Conservation (phyloP, 176 grass and related monocot species). For the Alloteropsis semialata region DNA sequence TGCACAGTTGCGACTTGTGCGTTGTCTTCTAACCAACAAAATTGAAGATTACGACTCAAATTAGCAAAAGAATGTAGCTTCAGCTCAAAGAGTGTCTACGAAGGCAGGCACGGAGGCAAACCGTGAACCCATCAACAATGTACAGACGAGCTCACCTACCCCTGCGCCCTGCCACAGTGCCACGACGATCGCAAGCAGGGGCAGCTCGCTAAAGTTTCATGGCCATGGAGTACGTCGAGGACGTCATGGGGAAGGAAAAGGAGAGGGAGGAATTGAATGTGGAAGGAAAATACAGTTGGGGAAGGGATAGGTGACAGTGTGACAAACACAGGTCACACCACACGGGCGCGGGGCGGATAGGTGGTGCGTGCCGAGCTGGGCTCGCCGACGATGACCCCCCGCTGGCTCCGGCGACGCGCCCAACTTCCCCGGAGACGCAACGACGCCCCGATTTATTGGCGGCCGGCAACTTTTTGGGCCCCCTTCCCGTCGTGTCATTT, state of each 20-base stretch:
- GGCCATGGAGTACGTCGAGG: neutral
- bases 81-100: neutral
- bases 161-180: neutral
- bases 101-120: neutral
- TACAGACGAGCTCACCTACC: neutral
- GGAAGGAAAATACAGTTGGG: slow-evolving; percentile 48
- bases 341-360: neutral
- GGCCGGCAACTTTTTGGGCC: neutral
- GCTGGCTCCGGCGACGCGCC: neutral
- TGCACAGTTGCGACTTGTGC: neutral
- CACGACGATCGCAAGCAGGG: neutral
- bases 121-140: neutral
- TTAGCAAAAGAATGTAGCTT: neutral
- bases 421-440: neutral
- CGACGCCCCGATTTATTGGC: neutral
- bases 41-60: neutral
- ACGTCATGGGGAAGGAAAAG: neutral
- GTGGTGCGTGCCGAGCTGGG: neutral
- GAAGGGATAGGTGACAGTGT: neutral
- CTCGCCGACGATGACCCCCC: neutral
- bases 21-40: neutral
- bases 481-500: neutral
- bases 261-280: slow-evolving; percentile 7
- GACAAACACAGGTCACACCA: neutral
- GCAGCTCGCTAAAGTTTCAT: neutral